A percentile compares a stretch with the other conserved stretches of the same genome.
These are phyloP conservation scores for Colletotrichum incanum DNA, from an alignment of 2,329 filamentous ascomycete genomes.

Conservation along the genomic window DNA sequence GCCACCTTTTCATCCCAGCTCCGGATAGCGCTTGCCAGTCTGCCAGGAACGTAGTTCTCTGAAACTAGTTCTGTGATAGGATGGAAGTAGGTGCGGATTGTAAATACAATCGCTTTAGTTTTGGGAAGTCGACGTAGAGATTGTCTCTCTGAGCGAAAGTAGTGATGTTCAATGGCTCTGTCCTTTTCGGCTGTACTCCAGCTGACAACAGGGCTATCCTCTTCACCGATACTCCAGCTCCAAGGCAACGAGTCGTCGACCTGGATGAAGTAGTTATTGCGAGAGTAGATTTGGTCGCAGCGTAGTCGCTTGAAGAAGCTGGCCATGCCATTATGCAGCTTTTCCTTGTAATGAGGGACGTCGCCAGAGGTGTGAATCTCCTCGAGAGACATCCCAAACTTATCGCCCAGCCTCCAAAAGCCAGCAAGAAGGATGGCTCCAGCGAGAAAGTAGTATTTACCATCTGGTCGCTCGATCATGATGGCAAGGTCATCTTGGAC, in stretches of 20 bases:
- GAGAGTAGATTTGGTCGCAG: slow-evolving; percentile 73
- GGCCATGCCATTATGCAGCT: slow-evolving; percentile 83
- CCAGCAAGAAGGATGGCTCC: slow-evolving; percentile 83
- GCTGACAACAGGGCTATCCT: slow-evolving; percentile 75
- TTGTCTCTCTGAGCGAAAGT: slow-evolving; percentile 84
- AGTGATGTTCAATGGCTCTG: slow-evolving; percentile 80
- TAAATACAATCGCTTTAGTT: slow-evolving; percentile 77
- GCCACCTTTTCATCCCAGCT: slow-evolving; percentile 87
- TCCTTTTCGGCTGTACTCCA: slow-evolving; percentile 86
- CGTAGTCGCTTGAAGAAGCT: slow-evolving; percentile 84
- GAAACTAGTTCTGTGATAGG: slow-evolving; percentile 77
- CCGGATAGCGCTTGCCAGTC: slow-evolving; percentile 82
- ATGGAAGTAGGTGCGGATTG: slow-evolving; percentile 85
- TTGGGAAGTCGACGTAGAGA: slow-evolving; percentile 74
- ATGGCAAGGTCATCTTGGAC: slow-evolving; percentile 88
- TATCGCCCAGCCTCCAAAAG: slow-evolving; percentile 88
- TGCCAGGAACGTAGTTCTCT: slow-evolving; percentile 84
- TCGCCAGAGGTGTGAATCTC: slow-evolving; percentile 86
- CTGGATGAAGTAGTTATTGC: slow-evolving; percentile 92
- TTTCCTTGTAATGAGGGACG: slow-evolving; percentile 80
- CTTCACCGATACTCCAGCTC: slow-evolving; percentile 82
- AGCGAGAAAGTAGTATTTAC: slow-evolving; percentile 85
- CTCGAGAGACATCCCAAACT: slow-evolving; percentile 83
- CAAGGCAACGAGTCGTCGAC: slow-evolving; percentile 85
- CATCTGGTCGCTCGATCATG: slow-evolving; percentile 84